Evolutionary conservation across 2,329 filamentous ascomycete genomes (phyloP).

Genomic region (Colletotrichum sp.): DNA sequence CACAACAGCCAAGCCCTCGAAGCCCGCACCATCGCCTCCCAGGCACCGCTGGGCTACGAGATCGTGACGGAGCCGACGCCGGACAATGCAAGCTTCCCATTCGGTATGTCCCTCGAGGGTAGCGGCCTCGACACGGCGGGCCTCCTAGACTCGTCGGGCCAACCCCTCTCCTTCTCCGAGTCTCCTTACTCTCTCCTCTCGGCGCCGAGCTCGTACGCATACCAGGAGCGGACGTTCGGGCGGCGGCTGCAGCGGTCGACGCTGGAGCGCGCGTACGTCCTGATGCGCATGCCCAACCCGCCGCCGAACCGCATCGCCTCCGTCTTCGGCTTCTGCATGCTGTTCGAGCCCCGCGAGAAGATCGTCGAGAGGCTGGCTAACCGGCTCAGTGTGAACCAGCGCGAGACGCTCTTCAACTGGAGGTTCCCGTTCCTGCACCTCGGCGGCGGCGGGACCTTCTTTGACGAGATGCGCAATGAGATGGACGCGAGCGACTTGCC

Average conservation of each 20-base stretch:
- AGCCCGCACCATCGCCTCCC: not conserved
- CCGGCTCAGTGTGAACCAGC: constrained; percentile 32
- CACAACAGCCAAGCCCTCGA: not conserved
- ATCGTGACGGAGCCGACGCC: constrained; percentile 55
- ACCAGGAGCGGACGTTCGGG: constrained; percentile 71
- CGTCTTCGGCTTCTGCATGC: constrained; percentile 73
- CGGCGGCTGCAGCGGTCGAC: constrained; percentile 71
- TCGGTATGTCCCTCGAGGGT: constrained; percentile 33
- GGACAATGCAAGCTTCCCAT: constrained; percentile 60
- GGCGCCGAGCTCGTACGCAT: constrained; percentile 60
- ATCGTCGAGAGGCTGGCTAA: constrained; percentile 47
- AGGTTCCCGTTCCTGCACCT: constrained; percentile 67
- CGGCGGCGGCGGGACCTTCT: constrained; percentile 73
- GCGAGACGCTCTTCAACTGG: constrained; percentile 60
- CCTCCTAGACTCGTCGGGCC: not conserved
- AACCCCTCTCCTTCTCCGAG: not conserved
- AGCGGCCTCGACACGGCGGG: not conserved
- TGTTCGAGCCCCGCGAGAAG: constrained; percentile 57
- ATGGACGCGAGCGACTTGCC: not conserved
- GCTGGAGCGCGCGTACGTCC: constrained; percentile 64
- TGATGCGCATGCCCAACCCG: constrained; percentile 58
- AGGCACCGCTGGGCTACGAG: constrained; percentile 39
- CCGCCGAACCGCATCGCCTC: constrained; percentile 53
- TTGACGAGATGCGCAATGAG: constrained; percentile 29
- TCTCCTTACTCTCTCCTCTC: constrained; percentile 41